phyloP scores from a whole-genome alignment of 768 basidiomycete genomes.

The Tylopilus subfusipes region DNA sequence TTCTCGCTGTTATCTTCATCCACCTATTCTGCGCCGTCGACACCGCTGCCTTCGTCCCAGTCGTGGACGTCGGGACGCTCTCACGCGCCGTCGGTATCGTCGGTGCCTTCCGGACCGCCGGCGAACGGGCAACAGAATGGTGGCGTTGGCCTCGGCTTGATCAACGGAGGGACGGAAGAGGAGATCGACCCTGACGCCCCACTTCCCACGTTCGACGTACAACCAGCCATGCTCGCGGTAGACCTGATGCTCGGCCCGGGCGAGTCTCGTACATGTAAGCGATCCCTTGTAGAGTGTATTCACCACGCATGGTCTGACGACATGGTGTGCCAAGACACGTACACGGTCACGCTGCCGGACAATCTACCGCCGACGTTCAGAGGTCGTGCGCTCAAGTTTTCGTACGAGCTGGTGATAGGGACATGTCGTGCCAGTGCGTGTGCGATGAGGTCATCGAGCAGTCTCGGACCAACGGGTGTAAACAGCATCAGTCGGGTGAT shows the following conservation, averaged over 20 bases:
- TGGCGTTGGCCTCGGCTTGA: slow-evolving; percentile 34
- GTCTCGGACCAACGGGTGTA: slow-evolving; percentile 34
- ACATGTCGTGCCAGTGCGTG: slow-evolving; percentile 62
- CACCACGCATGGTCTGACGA: not conserved
- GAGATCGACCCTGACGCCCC: slow-evolving; percentile 60
- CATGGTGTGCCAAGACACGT: slow-evolving; percentile 58
- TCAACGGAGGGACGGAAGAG: slow-evolving; percentile 32
- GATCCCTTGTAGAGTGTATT: not conserved
- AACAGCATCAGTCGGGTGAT: slow-evolving; percentile 70
- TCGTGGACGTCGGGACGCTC: slow-evolving; percentile 21
- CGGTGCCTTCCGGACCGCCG: slow-evolving; percentile 9
- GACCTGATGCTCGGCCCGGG: slow-evolving; percentile 82
- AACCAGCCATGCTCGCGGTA: slow-evolving; percentile 85
- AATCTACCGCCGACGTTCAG: slow-evolving; percentile 88
- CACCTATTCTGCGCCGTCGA: slow-evolving; percentile 25
- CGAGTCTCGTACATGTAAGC: slow-evolving; percentile 73
- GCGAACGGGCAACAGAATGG: slow-evolving; percentile 14
- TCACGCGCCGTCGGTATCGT: slow-evolving; percentile 25
- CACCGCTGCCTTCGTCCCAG: slow-evolving; percentile 22
- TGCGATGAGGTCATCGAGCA: slow-evolving; percentile 27
- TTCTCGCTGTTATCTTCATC: slow-evolving; percentile 46
- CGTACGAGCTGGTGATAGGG: slow-evolving; percentile 88
- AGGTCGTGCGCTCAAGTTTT: slow-evolving; percentile 79
- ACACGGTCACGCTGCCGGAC: slow-evolving; percentile 69
- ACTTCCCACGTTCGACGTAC: slow-evolving; percentile 82